phyloP scores from a whole-genome alignment of 192 early-diverging fungal genomes.

The Coemansia sp. region DNA sequence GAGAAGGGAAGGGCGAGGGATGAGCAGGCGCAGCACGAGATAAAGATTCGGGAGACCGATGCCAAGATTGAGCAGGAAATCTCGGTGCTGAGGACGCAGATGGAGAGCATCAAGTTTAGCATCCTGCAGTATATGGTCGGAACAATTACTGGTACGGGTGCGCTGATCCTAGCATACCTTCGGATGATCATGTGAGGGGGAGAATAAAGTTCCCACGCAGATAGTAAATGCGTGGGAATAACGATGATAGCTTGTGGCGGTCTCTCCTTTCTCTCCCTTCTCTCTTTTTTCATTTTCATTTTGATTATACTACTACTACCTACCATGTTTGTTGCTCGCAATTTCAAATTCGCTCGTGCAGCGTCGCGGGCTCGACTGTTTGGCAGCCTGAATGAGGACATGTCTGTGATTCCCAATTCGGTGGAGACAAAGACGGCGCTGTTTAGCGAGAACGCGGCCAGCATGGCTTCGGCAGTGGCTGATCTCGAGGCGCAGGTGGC shows the following conservation, averaged over 20 bases:
- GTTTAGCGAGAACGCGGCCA: conserved; percentile 41
- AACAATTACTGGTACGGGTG: conserved; percentile 82
- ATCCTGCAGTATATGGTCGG: conserved; percentile 79
- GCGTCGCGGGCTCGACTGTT: not conserved
- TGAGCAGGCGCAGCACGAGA: conserved; percentile 75
- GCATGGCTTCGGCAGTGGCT: conserved; percentile 27
- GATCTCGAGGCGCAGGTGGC: conserved; percentile 33
- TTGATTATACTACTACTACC: not conserved
- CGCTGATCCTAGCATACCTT: conserved; percentile 62
- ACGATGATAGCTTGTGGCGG: too few species aligned
- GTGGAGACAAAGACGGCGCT: conserved; percentile 24
- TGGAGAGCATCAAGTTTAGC: conserved; percentile 86
- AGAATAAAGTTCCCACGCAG: conserved; percentile 5
- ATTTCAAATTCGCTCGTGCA: not conserved
- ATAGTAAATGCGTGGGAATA: too few species aligned
- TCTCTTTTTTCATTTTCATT: not conserved
- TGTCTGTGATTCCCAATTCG: conserved; percentile 38
- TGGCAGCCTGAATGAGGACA: not conserved
- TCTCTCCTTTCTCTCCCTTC: not conserved
- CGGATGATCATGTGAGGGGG: conserved; percentile 47
- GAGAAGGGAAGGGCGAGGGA: conserved; percentile 89
- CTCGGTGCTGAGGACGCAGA: conserved; percentile 70
- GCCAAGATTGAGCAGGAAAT: conserved; percentile 88
- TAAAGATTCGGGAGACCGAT: conserved; percentile 83
- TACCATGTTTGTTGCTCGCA: not conserved